Conservation (phyloP, 1,284 basidiomycete genomes). For the Leccinum solheimii region DNA sequence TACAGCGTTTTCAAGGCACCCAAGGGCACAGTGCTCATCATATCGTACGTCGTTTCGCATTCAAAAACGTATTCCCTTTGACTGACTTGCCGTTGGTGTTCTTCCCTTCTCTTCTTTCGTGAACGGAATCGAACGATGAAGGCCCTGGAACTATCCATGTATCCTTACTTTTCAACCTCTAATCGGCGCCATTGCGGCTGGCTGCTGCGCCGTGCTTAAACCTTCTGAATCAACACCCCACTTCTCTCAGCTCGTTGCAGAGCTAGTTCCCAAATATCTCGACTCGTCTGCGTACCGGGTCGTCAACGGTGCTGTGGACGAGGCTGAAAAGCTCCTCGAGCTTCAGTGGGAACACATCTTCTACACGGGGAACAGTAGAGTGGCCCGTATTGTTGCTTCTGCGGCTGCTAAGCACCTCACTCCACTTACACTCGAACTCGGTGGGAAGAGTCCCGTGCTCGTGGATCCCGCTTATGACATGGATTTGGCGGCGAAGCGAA, state of each 20-base stretch:
- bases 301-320: constrained; percentile 58
- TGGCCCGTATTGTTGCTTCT: constrained; percentile 60
- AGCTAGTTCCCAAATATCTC: constrained; percentile 64
- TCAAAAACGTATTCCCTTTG: no score
- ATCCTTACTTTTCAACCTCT: constrained; percentile 51
- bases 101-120: neutral
- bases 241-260: constrained; percentile 51
- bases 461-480: constrained; percentile 52
- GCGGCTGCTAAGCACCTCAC: constrained; percentile 68
- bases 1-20: constrained; percentile 43
- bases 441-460: constrained; percentile 66
- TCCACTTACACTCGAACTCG: constrained; percentile 64
- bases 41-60: constrained; percentile 27
- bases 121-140: constrained; percentile 17
- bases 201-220: constrained; percentile 60
- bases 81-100: neutral
- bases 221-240: constrained; percentile 60
- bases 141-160: constrained; percentile 59
- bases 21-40: constrained; percentile 46
- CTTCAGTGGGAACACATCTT: constrained; percentile 62
- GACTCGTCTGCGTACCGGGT: constrained; percentile 50
- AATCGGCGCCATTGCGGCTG: constrained; percentile 62
- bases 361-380: constrained; percentile 42
- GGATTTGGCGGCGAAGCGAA: constrained; percentile 44
- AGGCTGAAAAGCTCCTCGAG: constrained; percentile 52